phyloP scores from a whole-genome alignment of 179 eudicot genomes.

The Heliamphora pulchella region DNA sequence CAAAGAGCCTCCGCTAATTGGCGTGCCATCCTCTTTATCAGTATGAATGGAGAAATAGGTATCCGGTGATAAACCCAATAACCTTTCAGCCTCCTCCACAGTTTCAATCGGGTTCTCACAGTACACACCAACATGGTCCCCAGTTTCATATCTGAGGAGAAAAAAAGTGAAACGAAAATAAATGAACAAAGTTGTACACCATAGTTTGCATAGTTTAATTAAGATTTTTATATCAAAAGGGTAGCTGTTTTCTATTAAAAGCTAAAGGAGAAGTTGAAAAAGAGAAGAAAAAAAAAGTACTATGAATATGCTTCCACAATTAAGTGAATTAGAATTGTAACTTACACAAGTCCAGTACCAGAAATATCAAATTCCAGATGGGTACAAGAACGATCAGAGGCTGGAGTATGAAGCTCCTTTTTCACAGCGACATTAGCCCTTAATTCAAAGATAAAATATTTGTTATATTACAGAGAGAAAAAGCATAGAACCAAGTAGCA shows the following conservation, averaged over 20 bases:
- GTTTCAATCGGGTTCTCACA: slow-evolving; percentile 68
- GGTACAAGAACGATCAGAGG: slow-evolving; percentile 94
- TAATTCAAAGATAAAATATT: slow-evolving; percentile 14
- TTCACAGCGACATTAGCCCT: slow-evolving; percentile 78
- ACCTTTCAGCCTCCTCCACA: slow-evolving; percentile 74
- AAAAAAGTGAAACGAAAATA: background rate
- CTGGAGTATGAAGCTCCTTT: slow-evolving; percentile 78
- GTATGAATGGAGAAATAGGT: slow-evolving; percentile 70
- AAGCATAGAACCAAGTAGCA: background rate
- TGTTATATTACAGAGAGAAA: slow-evolving; percentile 10
- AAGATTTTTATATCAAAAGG: background rate
- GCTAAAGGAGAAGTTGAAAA: background rate
- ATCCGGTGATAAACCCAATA: slow-evolving; percentile 53
- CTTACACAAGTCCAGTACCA: slow-evolving; percentile 77
- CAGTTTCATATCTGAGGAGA: slow-evolving; percentile 69
- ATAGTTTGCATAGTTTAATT: too few relatives aligned
- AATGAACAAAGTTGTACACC: background rate
- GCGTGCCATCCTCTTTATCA: slow-evolving; percentile 83
- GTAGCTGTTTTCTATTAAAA: background rate
- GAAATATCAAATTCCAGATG: slow-evolving; percentile 87
- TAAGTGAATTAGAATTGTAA: slow-evolving; percentile 2
- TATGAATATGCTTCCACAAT: background rate
- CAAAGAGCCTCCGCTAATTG: slow-evolving; percentile 57
- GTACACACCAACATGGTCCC: slow-evolving; percentile 95
- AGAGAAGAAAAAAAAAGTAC: background rate